Evolutionary conservation across 2,329 filamentous ascomycete genomes (phyloP), one percentile per base, ranked within the genome.

Genomic region (Cryphonectria japonica): DNA sequence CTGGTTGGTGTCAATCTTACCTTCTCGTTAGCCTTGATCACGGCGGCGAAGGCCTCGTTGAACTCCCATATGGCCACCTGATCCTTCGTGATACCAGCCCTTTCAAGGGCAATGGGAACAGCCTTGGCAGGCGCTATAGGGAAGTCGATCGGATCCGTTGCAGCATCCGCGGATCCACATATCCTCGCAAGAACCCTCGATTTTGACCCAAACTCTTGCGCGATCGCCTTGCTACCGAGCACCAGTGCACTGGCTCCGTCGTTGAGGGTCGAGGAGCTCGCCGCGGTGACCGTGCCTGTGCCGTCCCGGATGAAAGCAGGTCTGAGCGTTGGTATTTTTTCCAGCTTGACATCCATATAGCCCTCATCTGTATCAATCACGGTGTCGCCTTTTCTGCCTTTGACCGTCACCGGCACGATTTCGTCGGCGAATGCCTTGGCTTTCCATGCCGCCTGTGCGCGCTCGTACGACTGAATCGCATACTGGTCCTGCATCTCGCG

Each of bases 31-130:
- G 95, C 95, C 79, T 96, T 94, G 81, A 98, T 96, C 41, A 98
- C 95, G 5, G 93, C 93, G 39, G 96, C 95, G 79, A 99, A 99
- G 0, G 96, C 96, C 83, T 99, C 96, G 81, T 99, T 99, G 82
- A 99, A 97, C 81, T 98, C 96, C 95, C 96, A 98, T 32, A 98
- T 85, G 6, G 95, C 91, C 62, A 99, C 94, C 80, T 98, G 93
- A 63, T 97, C 92, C 82, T 95, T 94, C 74, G 89, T 93, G 75
- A 99, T 95, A 14, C 95, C 95, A 0, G 96, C 96, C 70, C 95
- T 88, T 81, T 94, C 88, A 66, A 99, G 86, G 14, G 95, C 95
- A 76, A 98, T 89, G 3, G 95, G 94, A 0, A 98, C 95, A 6
- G 95, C 95, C 81, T 97, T 95, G 54, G 96, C 88, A 0, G 96